A percentile compares a stretch with the other conserved stretches of the same genome.
Conservation (phyloP, 768 basidiomycete genomes). For the Pilatotrama ljubarskyi region DNA sequence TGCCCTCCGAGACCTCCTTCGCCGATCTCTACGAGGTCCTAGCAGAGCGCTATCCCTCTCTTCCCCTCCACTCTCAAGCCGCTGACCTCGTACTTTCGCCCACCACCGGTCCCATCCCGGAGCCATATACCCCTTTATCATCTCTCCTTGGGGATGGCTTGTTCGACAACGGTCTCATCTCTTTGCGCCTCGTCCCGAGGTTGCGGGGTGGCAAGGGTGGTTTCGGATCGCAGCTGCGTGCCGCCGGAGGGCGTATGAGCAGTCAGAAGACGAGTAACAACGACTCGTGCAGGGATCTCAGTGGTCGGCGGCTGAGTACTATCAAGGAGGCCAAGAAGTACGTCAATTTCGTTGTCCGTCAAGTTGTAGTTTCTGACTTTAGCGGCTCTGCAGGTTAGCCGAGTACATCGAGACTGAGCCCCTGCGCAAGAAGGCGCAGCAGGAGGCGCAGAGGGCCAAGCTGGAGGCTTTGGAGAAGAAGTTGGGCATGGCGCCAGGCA, state of each 20-base stretch:
- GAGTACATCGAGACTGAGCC: slow-evolving; percentile 86
- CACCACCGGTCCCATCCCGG: slow-evolving; percentile 36
- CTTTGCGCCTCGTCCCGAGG: slow-evolving; percentile 71
- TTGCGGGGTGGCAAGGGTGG: slow-evolving; percentile 94
- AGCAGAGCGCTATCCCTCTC: slow-evolving; percentile 45
- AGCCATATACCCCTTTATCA: slow-evolving; percentile 36
- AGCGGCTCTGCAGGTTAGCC: slow-evolving; percentile 61
- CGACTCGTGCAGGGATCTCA: slow-evolving; percentile 92
- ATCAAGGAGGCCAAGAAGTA: slow-evolving; percentile 96
- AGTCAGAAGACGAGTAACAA: slow-evolving; percentile 94
- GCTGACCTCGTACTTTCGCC: slow-evolving; percentile 44
- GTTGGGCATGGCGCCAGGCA: slow-evolving; percentile 60
- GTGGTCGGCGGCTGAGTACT: slow-evolving; percentile 85
- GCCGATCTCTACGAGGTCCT: slow-evolving; percentile 45
- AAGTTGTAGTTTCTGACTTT: neutral
- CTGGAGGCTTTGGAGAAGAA: slow-evolving; percentile 83
- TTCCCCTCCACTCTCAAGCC: slow-evolving; percentile 37
- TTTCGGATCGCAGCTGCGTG: slow-evolving; percentile 93
- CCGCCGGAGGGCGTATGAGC: slow-evolving; percentile 97
- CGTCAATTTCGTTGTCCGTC: slow-evolving; percentile 28
- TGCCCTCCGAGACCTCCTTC: slow-evolving; percentile 43
- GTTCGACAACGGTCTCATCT: slow-evolving; percentile 44
- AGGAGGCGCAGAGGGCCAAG: slow-evolving; percentile 78
- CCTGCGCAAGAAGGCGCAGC: slow-evolving; percentile 73
- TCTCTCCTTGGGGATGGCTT: slow-evolving; percentile 32